Conservation (phyloP, 2,329 filamentous ascomycete species). For the Aspergillus calidoustus region DNA sequence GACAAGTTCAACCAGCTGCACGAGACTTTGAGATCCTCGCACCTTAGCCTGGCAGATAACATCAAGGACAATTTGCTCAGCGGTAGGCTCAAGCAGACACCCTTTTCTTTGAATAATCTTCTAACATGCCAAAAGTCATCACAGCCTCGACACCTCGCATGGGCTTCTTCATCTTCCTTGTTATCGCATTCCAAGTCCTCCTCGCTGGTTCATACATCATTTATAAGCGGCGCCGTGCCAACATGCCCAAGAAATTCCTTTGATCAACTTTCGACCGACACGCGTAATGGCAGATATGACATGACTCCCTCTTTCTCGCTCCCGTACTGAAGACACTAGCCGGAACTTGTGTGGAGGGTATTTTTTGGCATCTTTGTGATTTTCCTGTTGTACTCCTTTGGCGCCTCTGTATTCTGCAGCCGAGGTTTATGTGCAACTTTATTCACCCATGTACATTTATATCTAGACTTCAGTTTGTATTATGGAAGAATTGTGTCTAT, state of each 20-base stretch:
- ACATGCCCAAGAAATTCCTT: conserved; percentile 89
- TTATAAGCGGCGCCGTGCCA: conserved; percentile 78
- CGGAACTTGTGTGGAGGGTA: not conserved
- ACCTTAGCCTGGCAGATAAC: conserved; percentile 56
- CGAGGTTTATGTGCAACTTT: not conserved
- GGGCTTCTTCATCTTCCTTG: conserved; percentile 68
- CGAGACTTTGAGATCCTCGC: conserved; percentile 57
- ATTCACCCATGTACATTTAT: conserved; percentile 10
- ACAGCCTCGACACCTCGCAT: conserved; percentile 60
- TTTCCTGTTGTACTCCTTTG: not conserved
- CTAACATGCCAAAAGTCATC: conserved; percentile 47
- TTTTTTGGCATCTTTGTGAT: not conserved
- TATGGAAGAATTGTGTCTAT: not conserved
- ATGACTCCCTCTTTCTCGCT: conserved; percentile 4
- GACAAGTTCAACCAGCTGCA: conserved; percentile 60
- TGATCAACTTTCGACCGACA: conserved; percentile 45
- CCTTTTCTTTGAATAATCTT: not conserved
- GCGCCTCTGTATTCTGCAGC: not conserved
- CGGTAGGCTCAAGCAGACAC: conserved; percentile 47
- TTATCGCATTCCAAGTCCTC: conserved; percentile 75
- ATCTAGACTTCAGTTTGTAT: not conserved
- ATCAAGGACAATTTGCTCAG: conserved; percentile 55
- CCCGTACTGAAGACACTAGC: not conserved
- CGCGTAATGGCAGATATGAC: conserved; percentile 13
- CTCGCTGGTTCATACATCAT: conserved; percentile 70